Percentiles rank a stretch among this genome's conserved stretches.
phyloP scores from a whole-genome alignment of 305 asterid species.

The Solanum hybrid region DNA sequence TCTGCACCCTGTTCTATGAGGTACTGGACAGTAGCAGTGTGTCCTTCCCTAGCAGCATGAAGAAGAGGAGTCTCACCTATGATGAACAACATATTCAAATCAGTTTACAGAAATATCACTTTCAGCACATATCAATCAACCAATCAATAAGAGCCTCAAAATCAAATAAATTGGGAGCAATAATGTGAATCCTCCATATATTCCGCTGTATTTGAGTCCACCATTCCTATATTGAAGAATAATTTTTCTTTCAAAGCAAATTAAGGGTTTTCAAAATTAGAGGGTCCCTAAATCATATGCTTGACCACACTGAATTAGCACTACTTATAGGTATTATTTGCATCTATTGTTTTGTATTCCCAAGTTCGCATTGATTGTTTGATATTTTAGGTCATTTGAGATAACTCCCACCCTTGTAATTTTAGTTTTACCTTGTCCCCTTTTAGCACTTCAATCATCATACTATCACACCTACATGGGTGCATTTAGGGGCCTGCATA shows the following conservation, averaged over 20 bases:
- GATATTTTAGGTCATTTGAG: not conserved
- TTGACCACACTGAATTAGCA: not conserved
- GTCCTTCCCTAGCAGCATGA: conserved; percentile 92
- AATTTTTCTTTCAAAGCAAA: not conserved
- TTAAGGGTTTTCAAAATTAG: not conserved
- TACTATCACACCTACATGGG: not conserved
- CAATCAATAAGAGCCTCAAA: not conserved
- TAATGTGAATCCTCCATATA: not conserved
- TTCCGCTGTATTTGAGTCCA: not conserved
- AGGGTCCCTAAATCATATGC: not conserved
- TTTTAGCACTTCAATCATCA: not conserved
- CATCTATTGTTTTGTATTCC: not conserved
- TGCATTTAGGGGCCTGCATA: not conserved
- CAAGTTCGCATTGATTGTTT: not conserved
- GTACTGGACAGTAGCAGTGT: conserved; percentile 61
- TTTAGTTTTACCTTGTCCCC: not conserved
- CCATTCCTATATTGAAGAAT: not conserved
- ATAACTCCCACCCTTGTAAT: not conserved
- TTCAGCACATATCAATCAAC: not conserved
- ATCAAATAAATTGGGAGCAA: not conserved
- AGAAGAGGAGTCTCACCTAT: conserved; percentile 84
- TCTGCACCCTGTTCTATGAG: conserved; percentile 72
- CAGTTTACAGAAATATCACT: not conserved
- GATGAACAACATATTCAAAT: conserved; percentile 1
- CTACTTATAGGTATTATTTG: not conserved